Base-by-base conservation (phyloP, 1,139 yeast species). In the Sugiyamaella castrensis region DNA sequence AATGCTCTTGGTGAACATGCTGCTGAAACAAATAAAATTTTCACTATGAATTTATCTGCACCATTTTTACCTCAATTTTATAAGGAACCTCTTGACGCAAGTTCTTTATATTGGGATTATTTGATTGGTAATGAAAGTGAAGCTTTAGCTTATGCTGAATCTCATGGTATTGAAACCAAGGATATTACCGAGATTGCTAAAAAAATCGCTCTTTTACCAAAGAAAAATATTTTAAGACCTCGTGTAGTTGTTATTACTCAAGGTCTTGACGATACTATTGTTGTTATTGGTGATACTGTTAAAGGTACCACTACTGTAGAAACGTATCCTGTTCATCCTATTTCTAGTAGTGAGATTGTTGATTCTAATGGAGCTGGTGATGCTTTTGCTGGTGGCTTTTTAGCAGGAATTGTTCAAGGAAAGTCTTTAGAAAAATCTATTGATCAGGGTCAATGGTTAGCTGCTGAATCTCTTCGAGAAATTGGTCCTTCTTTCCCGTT, bases 301-400 rank as follows among this genome's bases (percentile, higher is more conserved):
- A 69, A 71, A 48, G 69, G 69, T 33, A 65, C 76, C 42, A 78
- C 77, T 52, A 66, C 75, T 39, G 72, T 78, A 55, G 69, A 77
- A 58, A 73, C 74, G 61, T 81, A 71, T 75, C 76, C 85, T 46
- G 96, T 92, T 49, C 84, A 80, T 61, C 79, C 83, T 55, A 77
- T 92, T 65, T 84, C 80, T 41, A 65, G 79, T 41, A 72, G 76
- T 46, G 75, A 84, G 70, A 79, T 92, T 57, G 83, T 78, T 51
- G 99, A 92, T 74, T 87, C 98, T 67, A 92, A 92, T 73, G 98
- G 98, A 75, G 98, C 98, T 41, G 99, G 98, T 70, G 99, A 92
- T 68, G 98, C 98, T 24, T 92, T 92, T 67, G 98, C 98, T 53
- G 95, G 96, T 66, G 99, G 98, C 51, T 92, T 92, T 71, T 72